Evolutionary conservation across 2,329 filamentous ascomycete species (phyloP).

Genomic region (Trichoderma atroviride): DNA sequence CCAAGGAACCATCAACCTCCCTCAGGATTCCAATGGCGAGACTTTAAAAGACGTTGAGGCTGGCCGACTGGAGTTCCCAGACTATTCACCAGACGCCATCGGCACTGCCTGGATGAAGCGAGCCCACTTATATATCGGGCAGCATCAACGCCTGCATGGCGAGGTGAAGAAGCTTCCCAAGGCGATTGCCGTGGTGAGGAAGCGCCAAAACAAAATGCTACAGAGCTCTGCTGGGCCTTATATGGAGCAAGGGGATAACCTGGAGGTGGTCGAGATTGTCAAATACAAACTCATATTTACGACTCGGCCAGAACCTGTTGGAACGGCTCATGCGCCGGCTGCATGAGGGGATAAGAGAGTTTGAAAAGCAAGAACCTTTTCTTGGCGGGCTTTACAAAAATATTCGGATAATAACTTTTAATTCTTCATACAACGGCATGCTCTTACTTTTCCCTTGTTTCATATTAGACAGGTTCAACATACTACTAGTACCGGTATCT

Average conservation of each 20-base stretch:
- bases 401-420: neutral
- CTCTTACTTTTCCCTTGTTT: neutral
- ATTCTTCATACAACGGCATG: neutral
- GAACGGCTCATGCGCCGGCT: slow-evolving; percentile 43
- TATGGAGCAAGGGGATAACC: slow-evolving; percentile 47
- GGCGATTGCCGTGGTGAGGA: slow-evolving; percentile 77
- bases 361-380: too few relatives aligned
- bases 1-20: slow-evolving; percentile 85
- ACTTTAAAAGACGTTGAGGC: slow-evolving; percentile 47
- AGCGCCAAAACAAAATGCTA: slow-evolving; percentile 50
- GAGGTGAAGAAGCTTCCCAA: slow-evolving; percentile 85
- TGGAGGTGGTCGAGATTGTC: slow-evolving; percentile 87
- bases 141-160: slow-evolving; percentile 84
- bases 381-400: neutral
- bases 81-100: slow-evolving; percentile 56
- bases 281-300: slow-evolving; percentile 87
- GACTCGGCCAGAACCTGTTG: slow-evolving; percentile 81
- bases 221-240: slow-evolving; percentile 47
- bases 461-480: neutral
- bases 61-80: slow-evolving; percentile 77
- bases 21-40: slow-evolving; percentile 45
- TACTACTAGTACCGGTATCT: neutral
- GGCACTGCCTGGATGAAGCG: slow-evolving; percentile 83
- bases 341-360: neutral
- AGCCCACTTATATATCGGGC: slow-evolving; percentile 84